A percentile compares a stretch with the other conserved stretches of the same genome.
These are phyloP conservation scores for Dinochytrium kinnereticum DNA, from an alignment of 371 early-diverging fungal species.

Conservation along the genomic window DNA sequence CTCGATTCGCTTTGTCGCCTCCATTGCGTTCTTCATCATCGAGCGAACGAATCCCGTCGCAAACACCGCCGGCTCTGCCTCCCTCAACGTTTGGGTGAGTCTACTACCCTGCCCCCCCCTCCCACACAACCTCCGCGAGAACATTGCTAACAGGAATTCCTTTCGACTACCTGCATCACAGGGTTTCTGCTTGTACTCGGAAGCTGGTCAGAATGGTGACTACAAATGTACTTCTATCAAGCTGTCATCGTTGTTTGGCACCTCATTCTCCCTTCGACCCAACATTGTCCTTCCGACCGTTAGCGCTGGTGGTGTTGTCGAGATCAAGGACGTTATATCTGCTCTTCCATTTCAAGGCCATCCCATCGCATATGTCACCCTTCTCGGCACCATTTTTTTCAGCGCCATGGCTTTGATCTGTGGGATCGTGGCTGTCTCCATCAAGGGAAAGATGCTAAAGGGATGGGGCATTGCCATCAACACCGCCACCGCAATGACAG, in stretches of 20 bases:
- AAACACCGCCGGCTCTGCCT: background rate
- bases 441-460: background rate
- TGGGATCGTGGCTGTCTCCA: background rate
- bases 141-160: background rate
- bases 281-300: background rate
- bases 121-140: no score
- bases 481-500: background rate
- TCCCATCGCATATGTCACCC: background rate
- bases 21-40: background rate
- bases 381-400: slow-evolving; percentile 1
- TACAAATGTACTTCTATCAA: background rate
- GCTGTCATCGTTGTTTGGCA: background rate
- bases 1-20: background rate
- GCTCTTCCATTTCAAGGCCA: background rate
- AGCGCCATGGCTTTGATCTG: background rate
- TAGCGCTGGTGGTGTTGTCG: background rate
- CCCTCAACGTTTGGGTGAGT: background rate
- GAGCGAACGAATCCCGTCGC: background rate
- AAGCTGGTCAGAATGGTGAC: background rate
- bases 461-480: background rate
- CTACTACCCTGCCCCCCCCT: background rate
- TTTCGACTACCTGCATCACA: background rate
- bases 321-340: background rate
- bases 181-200: slow-evolving; percentile 4
- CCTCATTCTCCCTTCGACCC: background rate